Percentiles rank a stretch among this genome's conserved stretches.
phyloP scores from a whole-genome alignment of 805 yeast species.

The Candida tibetensis region DNA sequence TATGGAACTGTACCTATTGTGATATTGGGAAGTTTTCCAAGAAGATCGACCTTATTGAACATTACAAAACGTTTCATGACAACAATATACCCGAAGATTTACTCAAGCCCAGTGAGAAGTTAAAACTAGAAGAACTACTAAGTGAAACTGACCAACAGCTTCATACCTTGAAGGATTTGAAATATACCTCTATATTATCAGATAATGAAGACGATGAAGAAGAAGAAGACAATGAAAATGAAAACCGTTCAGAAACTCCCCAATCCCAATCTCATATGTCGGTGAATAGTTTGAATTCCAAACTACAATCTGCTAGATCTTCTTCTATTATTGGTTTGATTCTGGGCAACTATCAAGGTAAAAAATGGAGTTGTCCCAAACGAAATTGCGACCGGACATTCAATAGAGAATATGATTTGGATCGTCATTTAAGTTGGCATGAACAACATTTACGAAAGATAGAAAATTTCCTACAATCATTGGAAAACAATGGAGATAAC shows the following conservation, averaged over 20 bases:
- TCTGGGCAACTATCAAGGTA: slow-evolving; percentile 33
- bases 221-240: not conserved
- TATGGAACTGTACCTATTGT: slow-evolving; percentile 69
- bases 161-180: slow-evolving; percentile 7
- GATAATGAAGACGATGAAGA: slow-evolving; percentile 7
- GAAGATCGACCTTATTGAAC: slow-evolving; percentile 55
- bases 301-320: slow-evolving; percentile 4
- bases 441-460: slow-evolving; percentile 30
- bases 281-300: slow-evolving; percentile 5
- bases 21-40: slow-evolving; percentile 46
- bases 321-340: slow-evolving; percentile 38
- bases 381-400: slow-evolving; percentile 53
- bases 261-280: slow-evolving; percentile 6
- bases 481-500: slow-evolving; percentile 16
- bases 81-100: slow-evolving; percentile 34
- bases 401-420: slow-evolving; percentile 45
- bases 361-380: slow-evolving; percentile 45
- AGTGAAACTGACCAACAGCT: slow-evolving; percentile 11
- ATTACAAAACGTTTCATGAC: slow-evolving; percentile 52
- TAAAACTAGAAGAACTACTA: slow-evolving; percentile 20
- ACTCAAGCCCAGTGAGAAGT: slow-evolving; percentile 22
- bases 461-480: slow-evolving; percentile 25
- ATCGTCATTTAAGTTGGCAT: slow-evolving; percentile 56
- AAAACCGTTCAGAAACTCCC: slow-evolving; percentile 2
- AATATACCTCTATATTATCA: slow-evolving; percentile 5